Conservation (phyloP, 2,329 filamentous ascomycete species). For the Aspergillus sp. region DNA sequence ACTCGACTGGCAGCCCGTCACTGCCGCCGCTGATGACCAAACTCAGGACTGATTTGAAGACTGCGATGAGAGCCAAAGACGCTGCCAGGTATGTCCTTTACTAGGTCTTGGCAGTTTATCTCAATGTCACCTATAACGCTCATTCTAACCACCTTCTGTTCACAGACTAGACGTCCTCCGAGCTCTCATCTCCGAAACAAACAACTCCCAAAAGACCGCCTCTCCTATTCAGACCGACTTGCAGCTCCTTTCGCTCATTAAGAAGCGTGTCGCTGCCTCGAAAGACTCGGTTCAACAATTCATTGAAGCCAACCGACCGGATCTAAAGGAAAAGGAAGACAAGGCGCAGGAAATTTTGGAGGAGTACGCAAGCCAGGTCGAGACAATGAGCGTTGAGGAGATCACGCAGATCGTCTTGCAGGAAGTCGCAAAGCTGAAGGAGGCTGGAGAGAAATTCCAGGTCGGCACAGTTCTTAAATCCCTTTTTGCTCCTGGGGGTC, state of each 20-base stretch:
- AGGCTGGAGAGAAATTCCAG: slow-evolving; percentile 40
- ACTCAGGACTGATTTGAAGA: slow-evolving; percentile 52
- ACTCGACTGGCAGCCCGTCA: slow-evolving; percentile 41
- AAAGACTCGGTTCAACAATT: slow-evolving; percentile 50
- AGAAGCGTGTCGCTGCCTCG: slow-evolving; percentile 46
- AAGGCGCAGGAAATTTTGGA: slow-evolving; percentile 49
- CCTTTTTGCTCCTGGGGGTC: slow-evolving; percentile 46
- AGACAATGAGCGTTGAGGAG: slow-evolving; percentile 48
- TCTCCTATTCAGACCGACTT: slow-evolving; percentile 52
- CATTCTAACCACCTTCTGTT: not conserved
- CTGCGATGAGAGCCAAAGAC: slow-evolving; percentile 56
- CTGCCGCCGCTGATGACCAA: slow-evolving; percentile 50
- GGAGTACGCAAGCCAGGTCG: slow-evolving; percentile 49
- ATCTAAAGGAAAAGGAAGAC: slow-evolving; percentile 52
- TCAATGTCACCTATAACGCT: not conserved
- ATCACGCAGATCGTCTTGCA: slow-evolving; percentile 42
- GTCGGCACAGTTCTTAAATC: slow-evolving; percentile 48
- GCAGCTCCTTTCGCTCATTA: slow-evolving; percentile 51
- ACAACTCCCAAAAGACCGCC: slow-evolving; percentile 53
- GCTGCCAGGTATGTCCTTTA: slow-evolving; percentile 41
- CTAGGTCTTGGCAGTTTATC: not conserved
- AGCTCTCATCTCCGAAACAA: slow-evolving; percentile 54
- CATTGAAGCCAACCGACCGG: slow-evolving; percentile 43
- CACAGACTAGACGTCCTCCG: slow-evolving; percentile 53
- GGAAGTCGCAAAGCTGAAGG: slow-evolving; percentile 41